Conservation (phyloP, 768 basidiomycete genomes). For the Rhodotorula kratochvilovae region DNA sequence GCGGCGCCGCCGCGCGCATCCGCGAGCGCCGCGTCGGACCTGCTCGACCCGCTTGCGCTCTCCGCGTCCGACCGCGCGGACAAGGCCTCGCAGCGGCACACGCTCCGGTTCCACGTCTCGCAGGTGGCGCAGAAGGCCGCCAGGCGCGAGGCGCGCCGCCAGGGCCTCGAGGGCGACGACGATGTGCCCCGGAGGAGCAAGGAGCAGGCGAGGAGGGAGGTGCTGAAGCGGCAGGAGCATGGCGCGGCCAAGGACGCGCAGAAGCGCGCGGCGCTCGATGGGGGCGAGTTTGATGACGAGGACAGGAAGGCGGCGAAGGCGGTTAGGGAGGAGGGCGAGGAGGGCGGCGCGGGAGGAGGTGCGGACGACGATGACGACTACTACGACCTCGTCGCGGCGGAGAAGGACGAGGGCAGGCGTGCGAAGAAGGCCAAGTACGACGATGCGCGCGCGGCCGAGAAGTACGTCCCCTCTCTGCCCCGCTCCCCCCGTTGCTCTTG, state of each 20-base stretch:
- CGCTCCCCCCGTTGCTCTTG: not conserved
- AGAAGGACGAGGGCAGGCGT: slow-evolving; percentile 65
- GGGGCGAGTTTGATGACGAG: slow-evolving; percentile 44
- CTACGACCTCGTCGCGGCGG: slow-evolving; percentile 80
- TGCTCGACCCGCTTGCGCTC: slow-evolving; percentile 70
- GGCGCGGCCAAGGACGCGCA: slow-evolving; percentile 39
- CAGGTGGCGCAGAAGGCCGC: slow-evolving; percentile 79
- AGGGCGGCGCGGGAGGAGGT: slow-evolving; percentile 51
- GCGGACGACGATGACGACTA: slow-evolving; percentile 64
- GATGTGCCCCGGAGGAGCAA: slow-evolving; percentile 79
- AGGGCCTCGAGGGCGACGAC: slow-evolving; percentile 72
- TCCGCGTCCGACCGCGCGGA: slow-evolving; percentile 69
- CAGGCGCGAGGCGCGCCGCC: slow-evolving; percentile 59
- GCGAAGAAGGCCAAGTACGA: slow-evolving; percentile 81
- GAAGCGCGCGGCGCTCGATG: slow-evolving; percentile 46
- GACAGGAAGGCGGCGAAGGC: slow-evolving; percentile 37
- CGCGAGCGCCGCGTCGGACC: slow-evolving; percentile 47
- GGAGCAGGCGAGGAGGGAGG: slow-evolving; percentile 54
- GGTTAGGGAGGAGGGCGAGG: slow-evolving; percentile 38
- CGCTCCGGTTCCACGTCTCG: slow-evolving; percentile 86
- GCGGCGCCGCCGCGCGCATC: slow-evolving; percentile 15
- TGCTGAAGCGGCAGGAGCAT: slow-evolving; percentile 47
- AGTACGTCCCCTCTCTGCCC: slow-evolving; percentile 52
- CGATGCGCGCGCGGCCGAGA: slow-evolving; percentile 54
- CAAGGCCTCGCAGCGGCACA: slow-evolving; percentile 73